Evolutionary conservation across 768 basidiomycete species (phyloP).

Genomic region (Mrakia hoshinonis): DNA sequence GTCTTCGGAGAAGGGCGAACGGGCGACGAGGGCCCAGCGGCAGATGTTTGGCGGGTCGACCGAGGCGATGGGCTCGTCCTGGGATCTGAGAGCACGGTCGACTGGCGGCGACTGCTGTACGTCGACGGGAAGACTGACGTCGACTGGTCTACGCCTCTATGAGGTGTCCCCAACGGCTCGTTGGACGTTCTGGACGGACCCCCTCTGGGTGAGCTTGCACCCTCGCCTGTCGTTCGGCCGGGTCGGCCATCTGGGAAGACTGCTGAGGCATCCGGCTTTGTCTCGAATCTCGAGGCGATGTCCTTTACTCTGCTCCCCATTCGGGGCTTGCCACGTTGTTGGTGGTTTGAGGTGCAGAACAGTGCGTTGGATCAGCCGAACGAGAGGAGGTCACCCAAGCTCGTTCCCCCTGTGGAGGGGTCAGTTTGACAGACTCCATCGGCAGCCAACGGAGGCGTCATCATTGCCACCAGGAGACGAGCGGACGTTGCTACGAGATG

Average conservation of each 20-base stretch:
- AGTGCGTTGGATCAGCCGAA: neutral
- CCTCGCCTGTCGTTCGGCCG: neutral
- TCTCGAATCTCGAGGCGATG: neutral
- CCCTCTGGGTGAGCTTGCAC: neutral
- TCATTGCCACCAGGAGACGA: too few species aligned
- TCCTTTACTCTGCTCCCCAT: constrained; percentile 1
- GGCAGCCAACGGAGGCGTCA: too few species aligned
- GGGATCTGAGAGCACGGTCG: neutral
- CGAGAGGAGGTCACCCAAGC: neutral
- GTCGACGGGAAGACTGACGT: too few species aligned
- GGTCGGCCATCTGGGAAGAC: too few species aligned
- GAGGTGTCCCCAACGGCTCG: too few species aligned
- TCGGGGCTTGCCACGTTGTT: neutral
- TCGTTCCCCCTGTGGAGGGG: neutral
- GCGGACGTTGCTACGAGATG: too few species aligned
- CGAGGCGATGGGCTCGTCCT: neutral
- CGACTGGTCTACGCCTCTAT: too few species aligned
- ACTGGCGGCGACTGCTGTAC: too few species aligned
- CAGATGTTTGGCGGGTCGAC: neutral
- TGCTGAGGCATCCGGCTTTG: too few species aligned
- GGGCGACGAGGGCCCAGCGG: neutral
- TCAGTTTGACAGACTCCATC: too few species aligned
- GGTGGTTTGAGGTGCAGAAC: neutral
- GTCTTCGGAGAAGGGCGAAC: neutral
- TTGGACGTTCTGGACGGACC: too few species aligned